Conservation (phyloP, 1,139 yeast genomes). For the Suhomyces chickasaworum region DNA sequence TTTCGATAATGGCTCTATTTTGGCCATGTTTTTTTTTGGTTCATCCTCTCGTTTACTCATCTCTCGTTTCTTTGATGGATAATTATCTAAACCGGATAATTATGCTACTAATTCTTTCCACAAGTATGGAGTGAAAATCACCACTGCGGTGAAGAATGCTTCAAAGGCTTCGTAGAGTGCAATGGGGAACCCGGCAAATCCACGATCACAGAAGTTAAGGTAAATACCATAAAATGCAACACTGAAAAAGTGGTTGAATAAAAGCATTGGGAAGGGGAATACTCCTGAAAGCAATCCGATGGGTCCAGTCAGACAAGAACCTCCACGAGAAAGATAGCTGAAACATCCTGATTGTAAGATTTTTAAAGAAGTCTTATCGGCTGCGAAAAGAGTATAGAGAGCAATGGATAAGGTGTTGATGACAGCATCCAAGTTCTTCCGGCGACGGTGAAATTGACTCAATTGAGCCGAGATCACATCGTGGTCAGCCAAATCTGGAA, state of each 20-base stretch:
- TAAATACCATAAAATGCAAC: slow-evolving; percentile 86
- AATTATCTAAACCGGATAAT: background rate
- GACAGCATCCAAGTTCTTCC: slow-evolving; percentile 80
- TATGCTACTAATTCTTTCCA: slow-evolving; percentile 44
- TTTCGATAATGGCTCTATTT: no score
- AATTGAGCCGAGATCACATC: slow-evolving; percentile 55
- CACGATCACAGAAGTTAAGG: slow-evolving; percentile 66
- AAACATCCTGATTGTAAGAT: slow-evolving; percentile 89
- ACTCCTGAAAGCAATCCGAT: slow-evolving; percentile 83
- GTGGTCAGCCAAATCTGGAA: slow-evolving; percentile 63
- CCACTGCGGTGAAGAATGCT: slow-evolving; percentile 71
- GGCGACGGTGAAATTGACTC: slow-evolving; percentile 67
- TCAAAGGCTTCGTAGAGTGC: slow-evolving; percentile 72
- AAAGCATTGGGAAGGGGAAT: slow-evolving; percentile 68
- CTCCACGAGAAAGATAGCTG: slow-evolving; percentile 81
- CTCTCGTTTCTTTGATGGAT: background rate
- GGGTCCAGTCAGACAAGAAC: slow-evolving; percentile 76
- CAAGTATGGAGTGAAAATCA: slow-evolving; percentile 77
- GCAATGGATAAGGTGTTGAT: slow-evolving; percentile 91
- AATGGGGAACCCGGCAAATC: slow-evolving; percentile 67
- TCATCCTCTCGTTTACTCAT: background rate
- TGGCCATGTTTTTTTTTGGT: background rate
- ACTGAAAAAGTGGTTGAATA: slow-evolving; percentile 83
- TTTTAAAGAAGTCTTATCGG: slow-evolving; percentile 64
- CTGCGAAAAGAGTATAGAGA: slow-evolving; percentile 85